phyloP scores from a whole-genome alignment of 208 protist species.

The Trypanosoma congolense region DNA sequence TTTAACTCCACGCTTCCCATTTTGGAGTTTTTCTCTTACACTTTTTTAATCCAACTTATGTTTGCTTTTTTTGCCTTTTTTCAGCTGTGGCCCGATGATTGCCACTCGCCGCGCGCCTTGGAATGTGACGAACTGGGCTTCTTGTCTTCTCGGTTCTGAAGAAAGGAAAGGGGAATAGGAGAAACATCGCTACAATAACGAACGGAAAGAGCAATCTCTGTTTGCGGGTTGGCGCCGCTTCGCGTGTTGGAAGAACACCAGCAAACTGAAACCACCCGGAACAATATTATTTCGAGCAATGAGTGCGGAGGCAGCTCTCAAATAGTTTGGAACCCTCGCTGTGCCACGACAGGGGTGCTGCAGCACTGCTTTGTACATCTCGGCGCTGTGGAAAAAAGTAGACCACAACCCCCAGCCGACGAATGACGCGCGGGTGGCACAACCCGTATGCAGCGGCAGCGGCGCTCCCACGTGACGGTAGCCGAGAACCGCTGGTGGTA shows the following conservation, averaged over 20 bases:
- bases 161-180: too few species aligned
- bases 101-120: background rate
- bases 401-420: conserved; percentile 56
- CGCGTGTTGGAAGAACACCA: too few species aligned
- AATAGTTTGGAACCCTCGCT: too few species aligned
- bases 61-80: background rate
- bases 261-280: too few species aligned
- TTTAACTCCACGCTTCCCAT: conserved; percentile 5
- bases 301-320: too few species aligned
- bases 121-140: too few species aligned
- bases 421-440: conserved; percentile 35
- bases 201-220: too few species aligned
- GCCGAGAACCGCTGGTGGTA: conserved; percentile 39
- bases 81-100: background rate
- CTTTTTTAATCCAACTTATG: background rate
- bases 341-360: conserved; percentile 39
- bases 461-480: conserved; percentile 52
- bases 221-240: too few species aligned
- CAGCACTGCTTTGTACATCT: conserved; percentile 48
- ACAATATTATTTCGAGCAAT: too few species aligned
- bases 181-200: too few species aligned
- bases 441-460: conserved; percentile 58
- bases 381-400: conserved; percentile 49
- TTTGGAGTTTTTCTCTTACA: background rate
- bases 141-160: too few species aligned